Base-by-base conservation (phyloP, 495 filamentous ascomycete species). In the Aspergillus asperescens region DNA sequence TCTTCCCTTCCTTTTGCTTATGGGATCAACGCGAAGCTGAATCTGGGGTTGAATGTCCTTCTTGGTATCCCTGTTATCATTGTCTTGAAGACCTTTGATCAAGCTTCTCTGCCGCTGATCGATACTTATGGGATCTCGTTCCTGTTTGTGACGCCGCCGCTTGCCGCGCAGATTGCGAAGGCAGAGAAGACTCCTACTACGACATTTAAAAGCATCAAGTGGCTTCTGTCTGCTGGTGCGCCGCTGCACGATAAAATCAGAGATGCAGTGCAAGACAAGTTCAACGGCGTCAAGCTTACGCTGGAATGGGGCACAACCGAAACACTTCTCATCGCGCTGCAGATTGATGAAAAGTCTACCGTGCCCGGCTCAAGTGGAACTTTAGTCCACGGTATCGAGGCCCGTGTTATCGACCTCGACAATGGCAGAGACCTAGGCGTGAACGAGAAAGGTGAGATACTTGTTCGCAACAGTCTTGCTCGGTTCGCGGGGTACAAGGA, bases 231-330 rank as follows among this genome's bases (percentile, higher is more conserved):
- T 12, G 61, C 61, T 1, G 61, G 61, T 8, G 61, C 61, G 5
- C 54, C 58, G 10, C 57, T 63, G 42, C 58, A 55, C 27, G 51
- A 46, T 16, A 61, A 58, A 22, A 48, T 63, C 20, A 55, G 55
- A 7, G 18, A 56, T 8, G 51, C 50, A 15, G 49, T 61, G 7
- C 57, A 50, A n/a, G 47, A 51, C 16, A 54, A 55, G 44, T 54
- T 63, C 24, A 48, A 46, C 28, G 58, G 55, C 29, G 42, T 57
- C 15, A 45, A 48, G 13, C 51, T 63, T 1, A 52, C 32, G 13
- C 48, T 63, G 2, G 61, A 63, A 35, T 63, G 61, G 61, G 61
- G 45, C 3, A 63, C 61, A 5, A 50, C 57, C 4, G 60, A 63
- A 35, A 63, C 60, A 13, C 41, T 63, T 15, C 55, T 63, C 15